phyloP scores from a whole-genome alignment of 176 grass and related monocot genomes.

The Rhipidocladum racemiflorum region DNA sequence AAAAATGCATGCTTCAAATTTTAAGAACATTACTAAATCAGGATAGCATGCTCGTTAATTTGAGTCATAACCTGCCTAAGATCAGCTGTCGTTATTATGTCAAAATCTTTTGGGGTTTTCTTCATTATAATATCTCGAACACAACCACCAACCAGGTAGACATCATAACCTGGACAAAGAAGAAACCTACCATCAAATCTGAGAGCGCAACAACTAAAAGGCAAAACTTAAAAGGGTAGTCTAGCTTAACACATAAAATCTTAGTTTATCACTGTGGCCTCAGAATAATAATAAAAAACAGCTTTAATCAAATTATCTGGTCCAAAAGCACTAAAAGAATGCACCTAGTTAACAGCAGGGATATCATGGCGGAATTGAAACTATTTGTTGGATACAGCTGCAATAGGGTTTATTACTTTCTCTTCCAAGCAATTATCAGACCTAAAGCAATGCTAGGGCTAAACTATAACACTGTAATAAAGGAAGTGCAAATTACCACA shows the following conservation, averaged over 20 bases:
- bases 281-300: neutral
- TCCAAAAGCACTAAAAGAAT: neutral
- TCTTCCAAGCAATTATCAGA: neutral
- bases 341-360: slow-evolving; percentile 1
- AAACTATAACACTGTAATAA: neutral
- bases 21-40: neutral
- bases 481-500: neutral
- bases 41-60: slow-evolving; percentile 18
- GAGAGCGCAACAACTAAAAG: neutral
- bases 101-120: slow-evolving; percentile 92
- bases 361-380: neutral
- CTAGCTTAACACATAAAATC: slow-evolving; percentile 10
- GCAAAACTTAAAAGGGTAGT: neutral
- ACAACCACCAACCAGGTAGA: slow-evolving; percentile 90
- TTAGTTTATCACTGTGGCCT: neutral
- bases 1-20: slow-evolving; percentile 9
- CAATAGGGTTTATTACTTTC: neutral
- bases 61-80: slow-evolving; percentile 78
- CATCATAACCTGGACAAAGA: slow-evolving; percentile 73
- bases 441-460: neutral
- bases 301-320: neutral
- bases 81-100: slow-evolving; percentile 87
- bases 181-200: slow-evolving; percentile 20
- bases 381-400: neutral
- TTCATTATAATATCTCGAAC: slow-evolving; percentile 95